phyloP scores from a whole-genome alignment of 2,329 filamentous ascomycete species.

The Colletotrichum plurivorum region DNA sequence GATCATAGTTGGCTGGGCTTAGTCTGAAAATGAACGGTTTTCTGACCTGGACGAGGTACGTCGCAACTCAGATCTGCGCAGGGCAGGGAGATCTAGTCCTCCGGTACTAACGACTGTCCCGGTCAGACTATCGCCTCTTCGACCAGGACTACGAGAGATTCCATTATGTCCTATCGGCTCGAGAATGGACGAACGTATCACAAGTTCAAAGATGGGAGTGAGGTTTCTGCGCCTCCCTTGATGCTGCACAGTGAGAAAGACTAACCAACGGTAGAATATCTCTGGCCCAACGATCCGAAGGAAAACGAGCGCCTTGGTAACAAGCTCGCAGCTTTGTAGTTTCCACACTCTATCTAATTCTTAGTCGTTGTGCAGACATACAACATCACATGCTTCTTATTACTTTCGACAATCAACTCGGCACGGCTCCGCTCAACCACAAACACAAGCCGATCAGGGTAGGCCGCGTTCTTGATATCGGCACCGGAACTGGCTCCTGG shows the following conservation, averaged over 20 bases:
- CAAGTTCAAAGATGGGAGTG: neutral
- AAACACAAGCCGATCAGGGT: conserved; percentile 39
- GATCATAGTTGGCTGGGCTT: no score
- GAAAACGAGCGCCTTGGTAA: conserved; percentile 34
- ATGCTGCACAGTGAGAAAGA: no score
- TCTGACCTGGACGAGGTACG: neutral
- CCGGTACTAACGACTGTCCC: neutral
- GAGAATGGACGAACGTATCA: neutral
- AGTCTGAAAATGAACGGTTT: neutral
- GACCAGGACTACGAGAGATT: neutral
- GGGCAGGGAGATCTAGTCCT: no score
- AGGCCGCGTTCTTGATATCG: conserved; percentile 57
- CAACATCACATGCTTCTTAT: conserved; percentile 53
- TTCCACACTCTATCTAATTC: neutral
- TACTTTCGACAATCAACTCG: conserved; percentile 49
- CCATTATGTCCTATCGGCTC: neutral
- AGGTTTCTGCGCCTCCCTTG: no score
- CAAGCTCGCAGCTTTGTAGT: neutral
- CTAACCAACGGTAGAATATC: conserved; percentile 24
- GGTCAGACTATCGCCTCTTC: neutral
- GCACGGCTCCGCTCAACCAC: conserved; percentile 44
- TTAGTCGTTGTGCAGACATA: conserved; percentile 44
- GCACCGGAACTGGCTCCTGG: conserved; percentile 62
- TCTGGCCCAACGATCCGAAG: conserved; percentile 33
- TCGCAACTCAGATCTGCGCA: neutral